Base-by-base conservation (phyloP, 352 stramenopile species). In the Blastocystis sp. region DNA sequence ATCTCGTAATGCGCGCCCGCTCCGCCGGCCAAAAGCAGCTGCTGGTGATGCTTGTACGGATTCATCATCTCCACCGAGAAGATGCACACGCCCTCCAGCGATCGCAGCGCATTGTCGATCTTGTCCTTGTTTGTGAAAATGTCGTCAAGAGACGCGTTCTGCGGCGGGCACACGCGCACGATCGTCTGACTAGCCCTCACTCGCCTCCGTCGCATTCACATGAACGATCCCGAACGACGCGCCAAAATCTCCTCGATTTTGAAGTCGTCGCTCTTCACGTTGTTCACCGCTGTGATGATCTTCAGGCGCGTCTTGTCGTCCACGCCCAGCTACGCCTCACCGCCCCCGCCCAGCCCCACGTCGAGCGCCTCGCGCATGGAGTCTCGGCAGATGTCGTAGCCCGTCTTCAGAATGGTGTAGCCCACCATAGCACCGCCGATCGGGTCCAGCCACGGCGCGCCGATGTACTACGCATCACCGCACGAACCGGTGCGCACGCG, bases 81-180 rank as follows among this genome's bases (percentile, higher is more conserved):
- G 28, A 79, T 79, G 43, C 43, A 79, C 28, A 79, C 69, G 28
- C 69, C 69, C 19, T 79, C 69, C n/a, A 79, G 69, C 48, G 48
- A 65, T 1, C 69, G 69, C 43, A 79, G 43, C 34, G 69, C 69
- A 21, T 52, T 28, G 60, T 79, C 69, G 52, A 79, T 79, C 23
- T 79, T 79, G 52, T 79, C 69, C 69, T 79, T 79, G 43, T 79
- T 79, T 5, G 60, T 48, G 69, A 64, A 79, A 43, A 79, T 79
- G 4, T 79, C 69, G 5, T 79, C 69, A 11, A 79, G 43, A 9
- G 69, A n/a, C 28, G 69, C 69, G 56, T 79, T 79, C 69, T 79
- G 69, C 23, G 69, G 69, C 5, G 69, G 69, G 62, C 69, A 79
- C 5, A 79, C 28, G 34, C 69, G 69, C 23, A 79, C 69, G 56